Conservation (phyloP, 208 protist species). For the Balamuthia mandrillaris region DNA sequence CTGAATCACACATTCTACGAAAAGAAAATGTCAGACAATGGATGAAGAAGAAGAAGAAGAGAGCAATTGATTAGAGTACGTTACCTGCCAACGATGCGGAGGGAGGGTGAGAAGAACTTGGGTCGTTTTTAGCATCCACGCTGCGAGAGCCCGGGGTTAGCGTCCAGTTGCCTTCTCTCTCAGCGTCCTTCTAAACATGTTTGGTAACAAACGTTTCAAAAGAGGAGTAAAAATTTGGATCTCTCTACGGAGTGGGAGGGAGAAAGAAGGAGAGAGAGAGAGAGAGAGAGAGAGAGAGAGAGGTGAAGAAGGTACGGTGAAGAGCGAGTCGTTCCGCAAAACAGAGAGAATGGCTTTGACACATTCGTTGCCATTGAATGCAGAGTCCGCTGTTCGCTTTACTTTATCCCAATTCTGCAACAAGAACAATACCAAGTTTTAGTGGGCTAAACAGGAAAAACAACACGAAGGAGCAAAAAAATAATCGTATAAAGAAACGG, state of each 20-base stretch:
- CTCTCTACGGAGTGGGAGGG: too few species aligned
- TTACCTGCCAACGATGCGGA: background rate
- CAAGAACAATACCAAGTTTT: too few species aligned
- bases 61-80: background rate
- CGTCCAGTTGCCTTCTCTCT: constrained; percentile 8
- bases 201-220: background rate
- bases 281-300: background rate
- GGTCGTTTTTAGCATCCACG: background rate
- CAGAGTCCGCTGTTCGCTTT: background rate
- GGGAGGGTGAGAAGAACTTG: too few species aligned
- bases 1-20: background rate
- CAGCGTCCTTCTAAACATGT: background rate
- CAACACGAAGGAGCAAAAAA: background rate
- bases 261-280: background rate
- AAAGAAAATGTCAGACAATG: background rate
- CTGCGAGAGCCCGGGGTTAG: background rate
- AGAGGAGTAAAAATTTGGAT: too few species aligned
- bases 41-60: background rate
- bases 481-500: background rate
- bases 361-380: background rate
- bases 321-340: background rate
- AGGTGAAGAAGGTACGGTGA: background rate
- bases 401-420: constrained; percentile 5
- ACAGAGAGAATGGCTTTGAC: background rate
- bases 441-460: background rate